phyloP scores from a whole-genome alignment of 2,329 filamentous ascomycete genomes.

The Alternaria gaisen region DNA sequence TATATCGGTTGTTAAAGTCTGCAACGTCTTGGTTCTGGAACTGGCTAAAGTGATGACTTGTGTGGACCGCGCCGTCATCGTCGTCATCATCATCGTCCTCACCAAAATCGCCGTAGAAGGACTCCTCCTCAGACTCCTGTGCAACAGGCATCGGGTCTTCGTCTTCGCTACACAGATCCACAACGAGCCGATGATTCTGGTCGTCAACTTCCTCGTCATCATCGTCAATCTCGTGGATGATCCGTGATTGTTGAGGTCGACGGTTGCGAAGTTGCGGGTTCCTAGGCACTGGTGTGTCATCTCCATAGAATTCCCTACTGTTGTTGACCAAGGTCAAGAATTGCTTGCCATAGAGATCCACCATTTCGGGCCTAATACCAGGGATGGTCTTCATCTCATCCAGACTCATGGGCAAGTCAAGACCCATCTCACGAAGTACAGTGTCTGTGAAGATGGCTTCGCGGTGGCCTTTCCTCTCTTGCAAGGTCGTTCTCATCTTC shows the following conservation, averaged over 20 bases:
- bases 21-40: slow-evolving; percentile 38
- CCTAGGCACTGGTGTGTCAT: slow-evolving; percentile 25
- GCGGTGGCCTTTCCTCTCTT: slow-evolving; percentile 66
- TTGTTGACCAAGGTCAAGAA: slow-evolving; percentile 67
- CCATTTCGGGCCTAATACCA: slow-evolving; percentile 69
- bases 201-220: slow-evolving; percentile 55
- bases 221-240: slow-evolving; percentile 46
- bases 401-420: slow-evolving; percentile 69
- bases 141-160: slow-evolving; percentile 28
- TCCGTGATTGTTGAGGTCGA: slow-evolving; percentile 22
- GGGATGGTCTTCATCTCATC: slow-evolving; percentile 71
- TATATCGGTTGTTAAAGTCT: slow-evolving; percentile 39
- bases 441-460: slow-evolving; percentile 72
- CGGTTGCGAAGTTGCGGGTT: slow-evolving; percentile 23
- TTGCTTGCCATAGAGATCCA: slow-evolving; percentile 66
- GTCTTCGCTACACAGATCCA: slow-evolving; percentile 54
- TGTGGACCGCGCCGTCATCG: slow-evolving; percentile 26
- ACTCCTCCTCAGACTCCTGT: slow-evolving; percentile 29
- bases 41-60: slow-evolving; percentile 44
- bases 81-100: slow-evolving; percentile 39
- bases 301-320: slow-evolving; percentile 38
- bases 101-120: slow-evolving; percentile 33
- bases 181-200: slow-evolving; percentile 60
- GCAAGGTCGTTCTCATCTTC: slow-evolving; percentile 66
- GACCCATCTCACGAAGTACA: slow-evolving; percentile 76